Base-by-base conservation (phyloP, 176 grass and related monocot genomes). In the Aegilops speltoides region DNA sequence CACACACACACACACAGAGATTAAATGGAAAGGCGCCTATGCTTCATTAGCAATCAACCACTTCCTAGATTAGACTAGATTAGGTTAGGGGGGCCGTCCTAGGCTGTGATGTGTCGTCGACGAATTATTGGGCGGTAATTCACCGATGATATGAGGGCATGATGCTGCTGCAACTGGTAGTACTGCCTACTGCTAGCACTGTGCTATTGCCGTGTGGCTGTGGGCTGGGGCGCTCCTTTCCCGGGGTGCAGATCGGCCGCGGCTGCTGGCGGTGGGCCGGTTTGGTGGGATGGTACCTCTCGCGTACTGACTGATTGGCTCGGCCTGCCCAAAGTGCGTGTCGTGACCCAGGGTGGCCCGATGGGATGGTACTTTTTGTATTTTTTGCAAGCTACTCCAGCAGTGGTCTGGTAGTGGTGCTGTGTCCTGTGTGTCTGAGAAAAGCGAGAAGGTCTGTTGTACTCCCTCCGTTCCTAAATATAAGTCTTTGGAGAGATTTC, bases 41-140 rank as follows among this genome's bases (percentile, higher is more conserved):
- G 84, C 79, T 82, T 86, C 28, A 11, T 20, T 0, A 54, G 31
- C 41, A 78, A 90, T 86, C 73, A 86, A 86, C 19, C 70, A 17
- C 2, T 10, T 9, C 10, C 5, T 41, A 48, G 46, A 48, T 5
- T 15, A 48, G 16, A 52, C 48, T 52, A 7, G 50, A 6, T 57
- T 46, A 43, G 10, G 15, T n/a, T 13, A 8, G 33, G 68, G 57
- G 57, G 68, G 22, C 4, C 33, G 68, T 2, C 3, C 62, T 29
- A 43, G 9, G 26, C 28, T 6, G 33, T 36, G 66, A 1, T 38
- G 29, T 20, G 31, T 33, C 64, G n/a, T 36, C 9, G 23, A 0
- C 20, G 34, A 74, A 77, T 14, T 12, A 78, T 78, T 33, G 46
- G 50, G 43, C n/a, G 62, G 10, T 43, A 48, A 63, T 86, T 63